These are phyloP conservation scores for Hyaloscypha bicolor DNA, from an alignment of 495 filamentous ascomycete genomes.

Conservation along the genomic window DNA sequence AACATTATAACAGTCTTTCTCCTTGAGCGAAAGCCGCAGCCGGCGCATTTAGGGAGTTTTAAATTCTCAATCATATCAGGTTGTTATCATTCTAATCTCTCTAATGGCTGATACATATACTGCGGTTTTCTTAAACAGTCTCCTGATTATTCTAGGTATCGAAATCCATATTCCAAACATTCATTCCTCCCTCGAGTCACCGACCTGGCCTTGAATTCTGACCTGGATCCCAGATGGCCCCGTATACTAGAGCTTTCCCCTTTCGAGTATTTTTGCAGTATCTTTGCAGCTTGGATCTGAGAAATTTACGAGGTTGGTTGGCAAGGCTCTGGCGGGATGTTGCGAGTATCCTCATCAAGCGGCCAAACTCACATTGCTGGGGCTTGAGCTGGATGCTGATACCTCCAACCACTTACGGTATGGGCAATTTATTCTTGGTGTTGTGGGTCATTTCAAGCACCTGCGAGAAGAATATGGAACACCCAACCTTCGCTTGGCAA, in stretches of 20 bases:
- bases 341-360: not conserved
- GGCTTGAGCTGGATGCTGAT: not conserved
- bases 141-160: not conserved
- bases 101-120: not conserved
- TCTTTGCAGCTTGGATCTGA: not conserved
- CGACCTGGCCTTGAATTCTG: not conserved
- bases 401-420: not conserved
- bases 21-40: not conserved
- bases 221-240: not conserved
- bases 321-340: not conserved
- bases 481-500: not conserved
- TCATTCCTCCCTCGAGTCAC: not conserved
- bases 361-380: not conserved
- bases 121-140: not conserved
- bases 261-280: not conserved
- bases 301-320: not conserved
- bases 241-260: not conserved
- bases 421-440: not conserved
- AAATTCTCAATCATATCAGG: not conserved
- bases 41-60: not conserved
- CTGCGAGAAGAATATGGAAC: not conserved
- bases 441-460: not conserved
- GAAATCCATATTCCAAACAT: not conserved
- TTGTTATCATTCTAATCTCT: not conserved
- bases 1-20: not conserved